Evolutionary conservation across 495 filamentous ascomycete genomes (phyloP), one percentile per base, ranked within the genome.

Genomic region (Aspergillus affinis): DNA sequence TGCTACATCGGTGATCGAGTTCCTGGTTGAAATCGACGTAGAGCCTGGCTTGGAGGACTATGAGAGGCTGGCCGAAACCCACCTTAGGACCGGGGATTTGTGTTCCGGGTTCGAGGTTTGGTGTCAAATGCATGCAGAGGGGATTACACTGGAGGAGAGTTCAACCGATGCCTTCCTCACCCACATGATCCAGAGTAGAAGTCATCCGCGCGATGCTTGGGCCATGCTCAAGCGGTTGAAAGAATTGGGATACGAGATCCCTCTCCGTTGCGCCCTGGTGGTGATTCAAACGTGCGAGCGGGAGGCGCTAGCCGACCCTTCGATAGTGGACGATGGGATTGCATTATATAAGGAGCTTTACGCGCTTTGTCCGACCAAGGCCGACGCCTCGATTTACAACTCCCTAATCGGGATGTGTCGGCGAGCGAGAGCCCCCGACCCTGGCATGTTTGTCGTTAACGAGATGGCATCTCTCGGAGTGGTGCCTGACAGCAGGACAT

Each of bases 391-490:
- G 26, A 87, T 84, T 2, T 93, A 88, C 72, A 89, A 92, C 63
- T 64, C 82, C 4, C 78, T 96, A 7, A 75, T 96, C 50, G 74
- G 73, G 41, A 81, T 86, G 55, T 89, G 89, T 69, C 74, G 78
- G 3, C 67, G 68, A 23, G 75, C 70, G 17, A 61, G 66, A 19
- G 75, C 79, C 48, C 83, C 81, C 55, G 80, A 82, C 51, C 68
- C 79, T 1, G 87, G 86, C 55, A 85, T 87, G 73, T 90, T 91
- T 65, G 63, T 94, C 0, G 81, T 86, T 17, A 78, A 81, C 17
- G 93, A 96, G 68, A 93, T 96, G 87, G 72, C 83, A 0, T 80
- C 82, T 20, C 77, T 88, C 45, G 75, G 77, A 9, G 71, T 93
- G 29, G 63, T 76, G 19, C 86, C 90, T 0, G 77, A 88, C 54